A percentile compares a stretch with the other conserved stretches of the same genome.
phyloP scores from a whole-genome alignment of 2,329 filamentous ascomycete species.

The Graphilbum sp. region DNA sequence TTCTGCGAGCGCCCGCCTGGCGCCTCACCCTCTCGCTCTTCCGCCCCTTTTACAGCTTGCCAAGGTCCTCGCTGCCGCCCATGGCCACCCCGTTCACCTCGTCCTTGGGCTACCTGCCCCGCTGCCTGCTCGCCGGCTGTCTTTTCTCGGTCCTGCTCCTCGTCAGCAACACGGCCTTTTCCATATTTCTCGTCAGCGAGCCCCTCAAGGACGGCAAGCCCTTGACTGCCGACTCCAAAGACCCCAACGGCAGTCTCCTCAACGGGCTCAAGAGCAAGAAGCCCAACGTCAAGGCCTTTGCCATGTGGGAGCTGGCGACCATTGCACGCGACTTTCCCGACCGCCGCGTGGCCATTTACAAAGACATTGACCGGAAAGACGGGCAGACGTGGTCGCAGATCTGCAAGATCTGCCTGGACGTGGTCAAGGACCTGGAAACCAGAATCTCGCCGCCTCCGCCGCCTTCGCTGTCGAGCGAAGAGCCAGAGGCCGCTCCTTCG shows the following conservation, averaged over 20 bases:
- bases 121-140: slow-evolving; percentile 43
- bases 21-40: slow-evolving; percentile 52
- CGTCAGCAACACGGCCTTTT: slow-evolving; percentile 60
- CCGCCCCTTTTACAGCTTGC: slow-evolving; percentile 58
- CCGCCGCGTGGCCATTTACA: slow-evolving; percentile 69
- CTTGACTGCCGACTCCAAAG: slow-evolving; percentile 69
- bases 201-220: slow-evolving; percentile 75
- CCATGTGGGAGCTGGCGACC: slow-evolving; percentile 76
- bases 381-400: slow-evolving; percentile 73
- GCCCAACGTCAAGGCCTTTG: slow-evolving; percentile 60
- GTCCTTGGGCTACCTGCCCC: slow-evolving; percentile 34
- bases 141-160: slow-evolving; percentile 62
- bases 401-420: slow-evolving; percentile 48
- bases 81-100: slow-evolving; percentile 35
- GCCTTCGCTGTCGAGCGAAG: not conserved
- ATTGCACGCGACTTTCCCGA: slow-evolving; percentile 60
- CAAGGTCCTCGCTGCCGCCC: slow-evolving; percentile 50
- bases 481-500: slow-evolving; percentile 14
- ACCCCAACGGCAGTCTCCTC: slow-evolving; percentile 79
- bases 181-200: slow-evolving; percentile 61
- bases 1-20: slow-evolving; percentile 52
- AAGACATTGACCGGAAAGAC: slow-evolving; percentile 69
- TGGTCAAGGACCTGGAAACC: slow-evolving; percentile 48
- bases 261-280: slow-evolving; percentile 76
- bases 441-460: slow-evolving; percentile 37